phyloP scores from a whole-genome alignment of 2,329 filamentous ascomycete species.

The Stagonosporopsis cucurbitacearum region DNA sequence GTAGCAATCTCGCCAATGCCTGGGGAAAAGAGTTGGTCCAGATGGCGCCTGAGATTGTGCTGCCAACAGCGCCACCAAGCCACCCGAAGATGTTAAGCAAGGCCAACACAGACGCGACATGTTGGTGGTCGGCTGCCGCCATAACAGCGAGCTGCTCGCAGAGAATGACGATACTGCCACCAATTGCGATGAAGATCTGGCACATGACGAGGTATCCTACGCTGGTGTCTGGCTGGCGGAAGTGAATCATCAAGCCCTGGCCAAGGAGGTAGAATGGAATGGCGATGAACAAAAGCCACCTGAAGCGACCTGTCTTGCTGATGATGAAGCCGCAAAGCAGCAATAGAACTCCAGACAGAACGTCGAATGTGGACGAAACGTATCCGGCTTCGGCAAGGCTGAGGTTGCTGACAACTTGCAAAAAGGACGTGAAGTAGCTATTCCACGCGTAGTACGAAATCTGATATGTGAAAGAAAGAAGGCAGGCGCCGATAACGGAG shows the following conservation, averaged over 20 bases:
- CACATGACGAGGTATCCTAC: conserved; percentile 27
- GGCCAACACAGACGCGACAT: conserved; percentile 55
- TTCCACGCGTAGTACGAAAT: conserved; percentile 53
- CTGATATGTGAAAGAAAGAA: conserved; percentile 62
- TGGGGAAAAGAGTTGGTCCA: conserved; percentile 56
- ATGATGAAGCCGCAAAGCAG: conserved; percentile 27
- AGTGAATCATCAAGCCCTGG: conserved; percentile 63
- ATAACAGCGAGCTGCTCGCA: conserved; percentile 31
- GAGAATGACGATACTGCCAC: conserved; percentile 33
- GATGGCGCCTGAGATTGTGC: conserved; percentile 65
- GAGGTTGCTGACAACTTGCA: conserved; percentile 46
- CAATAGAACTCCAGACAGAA: conserved; percentile 33
- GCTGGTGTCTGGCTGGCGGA: conserved; percentile 47
- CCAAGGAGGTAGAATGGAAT: conserved; percentile 64
- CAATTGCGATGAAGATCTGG: conserved; percentile 34
- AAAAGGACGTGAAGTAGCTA: conserved; percentile 48
- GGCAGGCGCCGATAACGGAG: conserved; percentile 65
- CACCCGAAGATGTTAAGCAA: conserved; percentile 64
- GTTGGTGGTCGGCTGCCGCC: conserved; percentile 44
- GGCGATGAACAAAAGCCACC: conserved; percentile 58
- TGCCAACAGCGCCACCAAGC: conserved; percentile 55
- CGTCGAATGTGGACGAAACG: conserved; percentile 43
- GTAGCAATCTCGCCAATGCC: conserved; percentile 34
- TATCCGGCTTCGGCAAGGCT: conserved; percentile 40
- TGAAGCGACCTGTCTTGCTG: conserved; percentile 28